These are phyloP conservation scores for Boletus sp. DNA, from an alignment of 768 basidiomycete species.

Conservation along the genomic window DNA sequence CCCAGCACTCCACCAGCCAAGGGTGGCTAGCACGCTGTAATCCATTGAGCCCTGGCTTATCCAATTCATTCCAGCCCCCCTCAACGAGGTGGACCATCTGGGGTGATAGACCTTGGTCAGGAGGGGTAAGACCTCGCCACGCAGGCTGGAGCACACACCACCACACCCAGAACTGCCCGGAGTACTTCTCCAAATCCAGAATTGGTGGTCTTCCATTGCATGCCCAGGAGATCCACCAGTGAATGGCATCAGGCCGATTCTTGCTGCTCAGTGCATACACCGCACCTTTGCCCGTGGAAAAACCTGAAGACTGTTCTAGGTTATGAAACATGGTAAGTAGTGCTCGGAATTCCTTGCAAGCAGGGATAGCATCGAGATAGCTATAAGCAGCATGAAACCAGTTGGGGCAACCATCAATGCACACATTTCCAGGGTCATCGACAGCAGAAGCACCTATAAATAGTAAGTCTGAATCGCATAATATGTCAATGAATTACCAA, in stretches of 20 bases:
- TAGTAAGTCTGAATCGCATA: neutral
- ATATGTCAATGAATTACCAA: neutral
- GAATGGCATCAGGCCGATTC: neutral
- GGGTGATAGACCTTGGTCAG: neutral
- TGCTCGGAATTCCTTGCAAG: neutral
- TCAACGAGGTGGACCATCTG: neutral
- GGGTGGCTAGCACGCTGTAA: neutral
- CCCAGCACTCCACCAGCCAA: neutral
- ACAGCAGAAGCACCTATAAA: neutral
- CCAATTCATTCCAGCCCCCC: neutral
- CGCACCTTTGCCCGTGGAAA: neutral
- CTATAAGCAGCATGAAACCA: neutral
- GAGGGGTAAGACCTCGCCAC: neutral
- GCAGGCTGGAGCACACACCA: neutral
- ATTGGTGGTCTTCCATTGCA: neutral
- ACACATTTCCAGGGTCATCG: neutral
- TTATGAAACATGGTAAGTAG: neutral
- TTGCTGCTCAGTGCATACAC: neutral
- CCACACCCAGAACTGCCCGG: neutral
- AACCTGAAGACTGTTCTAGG: neutral
- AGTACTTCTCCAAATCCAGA: neutral
- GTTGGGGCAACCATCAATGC: neutral
- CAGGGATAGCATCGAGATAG: neutral
- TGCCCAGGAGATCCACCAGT: neutral
- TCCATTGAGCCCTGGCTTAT: neutral